Evolutionary conservation across 2,329 filamentous ascomycete genomes (phyloP), one percentile per base, ranked within the genome.

Genomic region (Ascocoryne sarcoides): DNA sequence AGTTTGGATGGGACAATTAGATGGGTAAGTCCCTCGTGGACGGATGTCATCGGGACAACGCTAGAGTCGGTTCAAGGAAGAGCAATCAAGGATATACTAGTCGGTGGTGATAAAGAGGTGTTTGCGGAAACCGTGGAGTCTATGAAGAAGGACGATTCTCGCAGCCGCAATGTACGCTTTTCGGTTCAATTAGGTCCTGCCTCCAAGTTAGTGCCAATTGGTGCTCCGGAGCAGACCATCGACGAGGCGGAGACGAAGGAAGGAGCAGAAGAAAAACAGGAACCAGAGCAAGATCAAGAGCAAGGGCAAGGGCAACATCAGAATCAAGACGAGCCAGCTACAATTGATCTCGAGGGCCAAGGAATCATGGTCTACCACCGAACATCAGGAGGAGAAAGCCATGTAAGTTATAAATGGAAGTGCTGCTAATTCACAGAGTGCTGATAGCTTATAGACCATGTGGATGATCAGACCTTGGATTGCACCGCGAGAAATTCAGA

Each of bases 381-480:
- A 46, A 76, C 83, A 10, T 85, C 87, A 28, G 88, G 87, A 37
- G 83, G 81, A 41, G 85, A 92, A 60, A 92, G 86, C 57, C 90
- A 96, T 70, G 87, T 93, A 75, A 70, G 84, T 73, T 40, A 42
- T 37, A 31, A 38, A 9, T 19, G n/a, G 5, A 14, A 32, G 20
- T 26, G 9, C 42, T 5, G 37, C 21, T n/a, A 31, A 39, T 34
- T 36, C 23, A 30, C 46, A 53, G 12, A 7, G n/a, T 16, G 18
- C 32, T 19, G 32, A 10, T 10, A 19, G 18, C 9, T 12, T 44
- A 37, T 54, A 95, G 86, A 94, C 87, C 14, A 98, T 98, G 93
- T 98, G 92, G 92, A 98, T 98, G 88, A 78, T 98, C 52, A 84
- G 92, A 49, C 92, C 90, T 2, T 94, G 88, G 64, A 81, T 88